Base-by-base conservation (phyloP, 768 basidiomycete species). In the Phylloporus arenicola region DNA sequence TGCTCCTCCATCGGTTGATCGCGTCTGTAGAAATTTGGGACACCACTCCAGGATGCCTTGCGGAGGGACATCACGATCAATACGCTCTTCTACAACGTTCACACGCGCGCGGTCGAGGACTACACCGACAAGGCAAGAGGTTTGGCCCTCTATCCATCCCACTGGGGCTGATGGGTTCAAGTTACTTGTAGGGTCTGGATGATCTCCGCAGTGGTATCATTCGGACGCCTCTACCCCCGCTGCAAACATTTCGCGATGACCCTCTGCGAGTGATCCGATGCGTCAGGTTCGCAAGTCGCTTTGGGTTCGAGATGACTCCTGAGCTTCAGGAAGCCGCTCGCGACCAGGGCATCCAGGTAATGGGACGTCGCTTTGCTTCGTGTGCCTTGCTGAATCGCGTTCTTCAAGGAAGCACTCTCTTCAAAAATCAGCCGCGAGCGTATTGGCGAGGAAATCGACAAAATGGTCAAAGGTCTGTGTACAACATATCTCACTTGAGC, bases 21-120 rank as follows among this genome's bases (percentile, higher is more conserved):
- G 17, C 24, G 6, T 39, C 8, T 61, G 6, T 29, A 98, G 95
- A 75, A 79, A 30, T 95, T 93, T 49, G 96, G 96, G 7, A 95
- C 94, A 3, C 93, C 95, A 0, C 62, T 88, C 13, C 79, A 98
- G 71, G 96, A 99, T 64, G 93, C 96, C 2, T 65, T 88, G 43
- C 75, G 96, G 46, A 76, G 96, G 60, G 96, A 99, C 65, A 81
- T 88, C 25, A 98, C 96, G 1, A 96, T 99, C 67, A 99, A 99
- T 63, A 75, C 95, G 0, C 72, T 99, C 7, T 98, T 98, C 71
- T 98, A 94, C 72, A 98, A 99, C 57, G 80, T 99, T 1, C 92
- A 96, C 60, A 84, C 86, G 1, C 79, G 83, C 13, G 57, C 71
- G 3, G 85, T 99, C 3, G 96, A 99, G 63, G 96, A 99, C 64